Evolutionary conservation across 768 basidiomycete genomes (phyloP).

Genomic region (Clitopilus hobsonii): DNA sequence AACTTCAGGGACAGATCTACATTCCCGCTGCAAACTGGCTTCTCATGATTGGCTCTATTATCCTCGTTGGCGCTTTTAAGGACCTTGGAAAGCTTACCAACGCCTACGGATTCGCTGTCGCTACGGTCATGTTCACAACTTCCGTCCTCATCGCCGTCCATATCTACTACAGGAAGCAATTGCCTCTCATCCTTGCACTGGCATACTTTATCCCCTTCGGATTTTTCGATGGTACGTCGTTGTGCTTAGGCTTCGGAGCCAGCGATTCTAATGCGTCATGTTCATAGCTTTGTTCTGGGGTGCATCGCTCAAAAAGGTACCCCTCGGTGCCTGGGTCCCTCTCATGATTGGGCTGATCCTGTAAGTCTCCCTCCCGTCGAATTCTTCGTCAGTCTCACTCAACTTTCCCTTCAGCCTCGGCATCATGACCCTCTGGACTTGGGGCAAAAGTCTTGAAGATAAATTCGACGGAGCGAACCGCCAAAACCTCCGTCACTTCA

Average conservation of each 20-base stretch:
- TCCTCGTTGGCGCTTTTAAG: slow-evolving; percentile 54
- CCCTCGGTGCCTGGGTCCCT: slow-evolving; percentile 65
- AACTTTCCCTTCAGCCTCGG: slow-evolving; percentile 23
- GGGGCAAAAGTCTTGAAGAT: slow-evolving; percentile 64
- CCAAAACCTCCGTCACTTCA: slow-evolving; percentile 50
- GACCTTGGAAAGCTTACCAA: slow-evolving; percentile 51
- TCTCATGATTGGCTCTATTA: slow-evolving; percentile 47
- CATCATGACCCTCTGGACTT: slow-evolving; percentile 62
- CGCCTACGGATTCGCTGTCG: slow-evolving; percentile 61
- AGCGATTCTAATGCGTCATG: not conserved
- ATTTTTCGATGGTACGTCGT: slow-evolving; percentile 53
- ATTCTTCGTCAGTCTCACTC: not conserved
- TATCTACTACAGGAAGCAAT: slow-evolving; percentile 50
- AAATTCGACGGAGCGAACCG: slow-evolving; percentile 54
- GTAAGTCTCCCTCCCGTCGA: slow-evolving; percentile 20
- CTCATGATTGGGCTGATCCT: slow-evolving; percentile 50
- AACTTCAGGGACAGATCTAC: slow-evolving; percentile 61
- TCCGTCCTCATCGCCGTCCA: slow-evolving; percentile 52
- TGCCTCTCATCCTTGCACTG: slow-evolving; percentile 36
- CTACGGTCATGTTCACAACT: slow-evolving; percentile 64
- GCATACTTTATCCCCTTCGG: slow-evolving; percentile 51
- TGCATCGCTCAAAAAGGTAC: slow-evolving; percentile 55
- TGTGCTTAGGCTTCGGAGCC: not conserved
- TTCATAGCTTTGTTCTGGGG: slow-evolving; percentile 54
- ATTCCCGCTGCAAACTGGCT: slow-evolving; percentile 60